phyloP scores from a whole-genome alignment of 768 basidiomycete genomes.

The Pulveroboletus ravenelii region DNA sequence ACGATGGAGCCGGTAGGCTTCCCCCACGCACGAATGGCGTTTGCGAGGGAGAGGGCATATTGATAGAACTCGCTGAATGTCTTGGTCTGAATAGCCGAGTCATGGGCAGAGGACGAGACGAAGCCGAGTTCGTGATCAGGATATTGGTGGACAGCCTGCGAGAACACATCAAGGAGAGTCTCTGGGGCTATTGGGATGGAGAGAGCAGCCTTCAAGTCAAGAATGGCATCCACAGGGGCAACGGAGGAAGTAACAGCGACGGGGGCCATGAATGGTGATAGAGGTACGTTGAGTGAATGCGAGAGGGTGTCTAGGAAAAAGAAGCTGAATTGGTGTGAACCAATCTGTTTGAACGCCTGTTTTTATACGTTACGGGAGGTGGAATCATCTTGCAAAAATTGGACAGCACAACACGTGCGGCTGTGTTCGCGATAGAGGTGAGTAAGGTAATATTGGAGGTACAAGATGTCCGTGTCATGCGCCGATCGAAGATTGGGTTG shows the following conservation, averaged over 20 bases:
- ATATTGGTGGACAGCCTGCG: conserved; percentile 18
- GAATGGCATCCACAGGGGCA: conserved; percentile 7
- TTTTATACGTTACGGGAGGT: conserved; percentile 18
- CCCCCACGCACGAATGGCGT: conserved; percentile 20
- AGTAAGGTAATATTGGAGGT: too few species aligned
- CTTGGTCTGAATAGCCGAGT: conserved; percentile 27
- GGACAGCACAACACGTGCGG: not conserved
- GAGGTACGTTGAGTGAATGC: not conserved
- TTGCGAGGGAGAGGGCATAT: conserved; percentile 16
- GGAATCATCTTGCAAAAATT: not conserved
- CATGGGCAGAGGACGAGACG: conserved; percentile 23
- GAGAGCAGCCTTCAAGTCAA: conserved; percentile 16
- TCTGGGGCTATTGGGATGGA: conserved; percentile 1
- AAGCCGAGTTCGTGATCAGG: conserved; percentile 25
- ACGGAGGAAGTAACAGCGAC: conserved; percentile 8
- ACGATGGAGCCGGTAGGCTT: conserved; percentile 26
- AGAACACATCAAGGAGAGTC: conserved; percentile 23
- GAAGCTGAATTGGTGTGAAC: not conserved
- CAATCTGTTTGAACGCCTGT: conserved; percentile 2
- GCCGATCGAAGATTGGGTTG: conserved; percentile 10
- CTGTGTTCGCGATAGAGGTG: not conserved
- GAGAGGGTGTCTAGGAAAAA: conserved; percentile 1
- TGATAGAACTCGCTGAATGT: conserved; percentile 20
- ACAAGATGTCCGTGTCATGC: not conserved
- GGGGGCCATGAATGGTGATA: conserved; percentile 12